Percentiles rank a stretch among this genome's conserved stretches.
phyloP scores from a whole-genome alignment of 73 alveolate species.

The Stentor coeruleus region DNA sequence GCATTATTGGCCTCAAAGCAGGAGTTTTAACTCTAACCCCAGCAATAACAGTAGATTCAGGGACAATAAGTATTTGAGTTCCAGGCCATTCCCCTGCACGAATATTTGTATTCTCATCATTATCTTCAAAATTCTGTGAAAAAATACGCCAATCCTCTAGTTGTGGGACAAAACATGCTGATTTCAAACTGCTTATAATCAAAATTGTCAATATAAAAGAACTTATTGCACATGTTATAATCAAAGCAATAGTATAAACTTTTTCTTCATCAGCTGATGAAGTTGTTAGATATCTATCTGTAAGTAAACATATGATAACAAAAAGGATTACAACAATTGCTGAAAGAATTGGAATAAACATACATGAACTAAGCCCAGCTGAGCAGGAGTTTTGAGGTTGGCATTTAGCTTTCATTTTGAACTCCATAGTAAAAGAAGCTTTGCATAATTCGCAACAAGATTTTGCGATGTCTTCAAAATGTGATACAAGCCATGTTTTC shows the following conservation, averaged over 20 bases:
- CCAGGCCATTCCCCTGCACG: background rate
- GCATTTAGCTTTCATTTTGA: background rate
- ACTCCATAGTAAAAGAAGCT: background rate
- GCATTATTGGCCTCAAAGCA: background rate
- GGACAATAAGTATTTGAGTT: background rate
- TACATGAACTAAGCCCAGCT: background rate
- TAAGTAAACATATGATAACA: background rate
- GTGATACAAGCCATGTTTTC: slow-evolving; percentile 63
- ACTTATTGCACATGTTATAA: background rate
- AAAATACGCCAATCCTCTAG: background rate
- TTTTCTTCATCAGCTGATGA: background rate
- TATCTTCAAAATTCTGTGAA: background rate
- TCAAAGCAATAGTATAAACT: background rate
- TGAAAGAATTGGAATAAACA: slow-evolving; percentile 13
- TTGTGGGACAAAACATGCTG: background rate
- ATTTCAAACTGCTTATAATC: background rate
- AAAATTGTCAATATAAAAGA: background rate
- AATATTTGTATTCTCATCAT: background rate
- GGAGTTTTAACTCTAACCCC: background rate
- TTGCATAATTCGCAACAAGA: slow-evolving; percentile 7
- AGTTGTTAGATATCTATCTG: background rate
- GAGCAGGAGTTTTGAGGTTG: background rate
- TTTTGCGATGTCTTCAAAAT: slow-evolving; percentile 1
- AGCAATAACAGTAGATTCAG: background rate
- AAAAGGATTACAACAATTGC: slow-evolving; percentile 4